Evolutionary conservation across 108 stramenopile species (phyloP), one percentile per base, ranked within the genome.

Genomic region (Skeletonema tropicum): DNA sequence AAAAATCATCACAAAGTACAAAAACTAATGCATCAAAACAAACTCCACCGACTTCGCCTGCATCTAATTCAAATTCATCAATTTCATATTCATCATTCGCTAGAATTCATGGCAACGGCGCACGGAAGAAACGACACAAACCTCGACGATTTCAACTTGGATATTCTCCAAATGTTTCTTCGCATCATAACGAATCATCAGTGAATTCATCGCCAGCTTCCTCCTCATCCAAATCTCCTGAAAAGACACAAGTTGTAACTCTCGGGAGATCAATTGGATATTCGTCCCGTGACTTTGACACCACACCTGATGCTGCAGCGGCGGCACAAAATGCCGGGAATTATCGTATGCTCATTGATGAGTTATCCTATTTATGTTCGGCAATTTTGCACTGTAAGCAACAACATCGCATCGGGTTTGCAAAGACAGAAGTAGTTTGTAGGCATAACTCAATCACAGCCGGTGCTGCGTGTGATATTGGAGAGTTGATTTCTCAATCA

Each of bases 261-360:
- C 52, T 55, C 3, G 52, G 52, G 5, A 55, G 52, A 9, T 23
- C 52, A 55, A 2, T 25, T 9, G 52, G 52, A 11, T 55, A 55
- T 39, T 49, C 61, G 0, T 49, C 26, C 8, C 57, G 66, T 29
- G 55, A 59, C 31, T 32, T 25, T 32, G 17, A 68, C 6, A 25
- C 31, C 15, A 60, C 67, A 31, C 59, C 55, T 0, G 61, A 62
- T 38, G 82, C 74, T 45, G 80, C 45, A 6, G 52, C 69, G 17
- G 72, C 75, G 26, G 62, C 82, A 10, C 90, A 94, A 78, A 91
- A 92, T 70, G 82, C 85, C 33, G 93, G 93, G 23, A 78, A 81
- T 30, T 77, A 79, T 46, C 89, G 91, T 64, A 82, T 94, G 82
- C 59, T 91, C 36, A 74, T 84, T 59, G 93, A 94, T 71, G 93